Evolutionary conservation across 73 alveolate species (phyloP).

Genomic region (Uronychia binucleata): DNA sequence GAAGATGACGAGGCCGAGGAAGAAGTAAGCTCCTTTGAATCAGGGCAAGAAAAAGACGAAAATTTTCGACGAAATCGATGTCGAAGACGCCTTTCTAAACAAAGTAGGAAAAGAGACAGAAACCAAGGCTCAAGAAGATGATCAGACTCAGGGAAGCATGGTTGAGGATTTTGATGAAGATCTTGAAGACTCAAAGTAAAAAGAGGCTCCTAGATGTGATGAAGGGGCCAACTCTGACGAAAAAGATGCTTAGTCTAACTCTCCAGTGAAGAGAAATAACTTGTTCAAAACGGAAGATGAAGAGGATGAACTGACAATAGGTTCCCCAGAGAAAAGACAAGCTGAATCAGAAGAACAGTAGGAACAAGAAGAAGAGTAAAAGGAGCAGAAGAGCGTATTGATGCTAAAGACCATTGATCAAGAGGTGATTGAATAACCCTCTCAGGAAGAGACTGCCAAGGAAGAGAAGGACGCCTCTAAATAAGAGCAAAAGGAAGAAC

Average conservation of each 20-base stretch:
- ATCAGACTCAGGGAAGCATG: not conserved
- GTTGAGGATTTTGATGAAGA: not conserved
- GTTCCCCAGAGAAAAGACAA: not conserved
- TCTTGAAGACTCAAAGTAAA: not conserved
- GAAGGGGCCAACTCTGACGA: not conserved
- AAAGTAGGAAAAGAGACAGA: not conserved
- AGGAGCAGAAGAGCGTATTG: not conserved
- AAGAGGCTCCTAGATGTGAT: not conserved
- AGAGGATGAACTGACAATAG: not conserved
- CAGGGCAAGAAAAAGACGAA: too few species aligned
- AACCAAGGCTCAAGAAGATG: not conserved
- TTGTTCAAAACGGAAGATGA: constrained; percentile 20
- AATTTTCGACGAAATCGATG: not conserved
- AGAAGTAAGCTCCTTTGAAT: not conserved
- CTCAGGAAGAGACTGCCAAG: not conserved
- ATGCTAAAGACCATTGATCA: not conserved
- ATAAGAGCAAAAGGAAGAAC: constrained; percentile 3
- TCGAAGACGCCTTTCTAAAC: not conserved
- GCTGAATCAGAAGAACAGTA: not conserved
- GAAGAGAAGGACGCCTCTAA: constrained; percentile 8
- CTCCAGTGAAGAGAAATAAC: not conserved
- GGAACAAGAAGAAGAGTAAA: constrained; percentile 10
- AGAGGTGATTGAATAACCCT: not conserved
- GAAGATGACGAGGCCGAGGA: constrained; percentile 45
- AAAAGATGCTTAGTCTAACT: not conserved